Conservation (phyloP, 768 basidiomycete species). For the Boletus barrowsii region DNA sequence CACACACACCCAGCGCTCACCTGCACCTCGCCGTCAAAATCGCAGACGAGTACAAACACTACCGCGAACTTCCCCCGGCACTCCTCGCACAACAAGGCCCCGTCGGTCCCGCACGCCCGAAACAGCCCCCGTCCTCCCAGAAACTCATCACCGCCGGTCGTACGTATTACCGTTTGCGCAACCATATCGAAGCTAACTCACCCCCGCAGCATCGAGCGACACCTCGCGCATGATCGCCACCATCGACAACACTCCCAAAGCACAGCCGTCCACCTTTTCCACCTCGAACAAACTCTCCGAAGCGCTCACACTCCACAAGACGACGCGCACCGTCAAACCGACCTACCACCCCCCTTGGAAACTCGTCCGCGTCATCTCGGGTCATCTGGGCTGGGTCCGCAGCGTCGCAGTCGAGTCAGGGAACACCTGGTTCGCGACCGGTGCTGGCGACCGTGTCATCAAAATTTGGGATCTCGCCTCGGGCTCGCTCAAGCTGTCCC, state of each 20-base stretch:
- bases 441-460: conserved; percentile 96
- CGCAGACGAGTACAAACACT: conserved; percentile 84
- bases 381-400: conserved; percentile 97
- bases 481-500: conserved; percentile 93
- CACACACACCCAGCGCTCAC: conserved; percentile 42
- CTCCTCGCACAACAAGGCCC: conserved; percentile 78
- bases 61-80: conserved; percentile 77
- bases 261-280: conserved; percentile 67
- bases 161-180: conserved; percentile 31
- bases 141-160: conserved; percentile 75
- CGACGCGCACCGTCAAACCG: conserved; percentile 90
- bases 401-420: conserved; percentile 96
- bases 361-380: conserved; percentile 92
- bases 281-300: conserved; percentile 72
- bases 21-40: conserved; percentile 82
- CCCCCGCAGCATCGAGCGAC: conserved; percentile 34
- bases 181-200: not conserved
- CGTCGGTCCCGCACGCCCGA: conserved; percentile 72
- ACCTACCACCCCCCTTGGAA: conserved; percentile 97
- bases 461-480: conserved; percentile 99
- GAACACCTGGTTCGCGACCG: conserved; percentile 98
- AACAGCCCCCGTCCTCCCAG: conserved; percentile 37
- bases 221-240: conserved; percentile 68
- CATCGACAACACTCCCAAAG: conserved; percentile 70
- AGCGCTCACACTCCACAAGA: conserved; percentile 89